phyloP scores from a whole-genome alignment of 2,329 filamentous ascomycete species.

The Pestalotiopsis sp. region DNA sequence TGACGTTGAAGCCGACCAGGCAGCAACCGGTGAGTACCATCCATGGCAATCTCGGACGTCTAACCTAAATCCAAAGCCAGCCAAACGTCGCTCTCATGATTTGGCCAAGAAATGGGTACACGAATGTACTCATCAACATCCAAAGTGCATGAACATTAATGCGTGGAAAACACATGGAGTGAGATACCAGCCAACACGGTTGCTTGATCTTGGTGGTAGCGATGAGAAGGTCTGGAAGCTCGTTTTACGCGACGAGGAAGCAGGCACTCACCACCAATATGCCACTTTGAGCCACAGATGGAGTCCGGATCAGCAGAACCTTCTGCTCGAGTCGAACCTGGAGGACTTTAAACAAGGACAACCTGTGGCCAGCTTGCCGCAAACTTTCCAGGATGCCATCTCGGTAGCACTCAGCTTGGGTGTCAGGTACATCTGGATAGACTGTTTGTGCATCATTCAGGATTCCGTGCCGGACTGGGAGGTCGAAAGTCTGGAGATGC shows the following conservation, averaged over 20 bases:
- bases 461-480: neutral
- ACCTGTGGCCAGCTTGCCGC: neutral
- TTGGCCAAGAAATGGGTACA: neutral
- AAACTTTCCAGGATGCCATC: neutral
- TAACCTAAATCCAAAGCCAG: neutral
- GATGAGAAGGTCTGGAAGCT: neutral
- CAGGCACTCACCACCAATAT: neutral
- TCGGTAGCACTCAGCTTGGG: neutral
- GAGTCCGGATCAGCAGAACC: neutral
- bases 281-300: conserved; percentile 13
- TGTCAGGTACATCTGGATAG: conserved; percentile 2
- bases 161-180: neutral
- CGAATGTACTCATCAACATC: neutral
- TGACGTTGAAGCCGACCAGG: neutral
- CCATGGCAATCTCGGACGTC: neutral
- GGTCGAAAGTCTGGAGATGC: neutral
- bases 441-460: neutral
- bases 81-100: neutral
- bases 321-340: neutral
- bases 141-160: neutral
- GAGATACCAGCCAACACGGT: neutral
- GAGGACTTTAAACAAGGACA: neutral
- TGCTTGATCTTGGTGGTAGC: neutral
- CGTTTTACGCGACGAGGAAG: neutral
- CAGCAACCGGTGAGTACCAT: neutral